Evolutionary conservation across 768 basidiomycete species (phyloP).

Genomic region (Strobilomyces echinocephalus): DNA sequence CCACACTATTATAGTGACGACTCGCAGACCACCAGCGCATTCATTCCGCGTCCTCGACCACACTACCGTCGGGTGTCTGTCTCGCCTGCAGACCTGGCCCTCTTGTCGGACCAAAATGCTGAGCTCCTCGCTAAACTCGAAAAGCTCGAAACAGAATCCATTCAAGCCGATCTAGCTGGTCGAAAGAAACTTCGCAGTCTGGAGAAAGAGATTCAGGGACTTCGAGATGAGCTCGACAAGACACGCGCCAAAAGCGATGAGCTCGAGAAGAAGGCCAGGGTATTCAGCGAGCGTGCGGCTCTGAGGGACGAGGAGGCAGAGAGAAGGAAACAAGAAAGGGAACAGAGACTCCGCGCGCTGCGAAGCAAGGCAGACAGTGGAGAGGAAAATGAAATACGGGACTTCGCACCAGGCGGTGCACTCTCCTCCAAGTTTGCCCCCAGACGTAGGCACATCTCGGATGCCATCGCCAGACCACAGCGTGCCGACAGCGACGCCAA

Average conservation of each 20-base stretch:
- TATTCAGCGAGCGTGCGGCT: constrained; percentile 26
- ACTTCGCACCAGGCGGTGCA: constrained; percentile 61
- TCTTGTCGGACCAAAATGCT: constrained; percentile 77
- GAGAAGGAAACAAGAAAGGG: constrained; percentile 35
- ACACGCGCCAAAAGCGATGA: constrained; percentile 68
- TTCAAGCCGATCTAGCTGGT: constrained; percentile 60
- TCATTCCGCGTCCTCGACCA: constrained; percentile 23
- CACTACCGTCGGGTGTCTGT: constrained; percentile 49
- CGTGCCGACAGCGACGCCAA: constrained; percentile 7
- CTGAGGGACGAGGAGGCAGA: constrained; percentile 28
- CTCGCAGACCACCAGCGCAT: constrained; percentile 16
- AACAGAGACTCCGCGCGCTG: constrained; percentile 51
- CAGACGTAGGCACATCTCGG: constrained; percentile 29
- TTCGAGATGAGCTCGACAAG: constrained; percentile 72
- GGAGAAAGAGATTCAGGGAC: constrained; percentile 73
- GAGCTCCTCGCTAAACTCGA: constrained; percentile 75
- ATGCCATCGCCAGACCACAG: constrained; percentile 16
- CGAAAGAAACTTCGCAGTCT: constrained; percentile 64
- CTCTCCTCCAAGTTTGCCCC: constrained; percentile 27
- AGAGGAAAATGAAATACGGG: constrained; percentile 35
- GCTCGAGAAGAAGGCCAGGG: constrained; percentile 61
- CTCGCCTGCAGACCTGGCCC: constrained; percentile 62
- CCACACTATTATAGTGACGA: constrained; percentile 31
- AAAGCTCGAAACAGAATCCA: constrained; percentile 67
- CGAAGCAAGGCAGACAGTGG: constrained; percentile 36